A percentile compares a stretch with the other conserved stretches of the same genome.
phyloP scores from a whole-genome alignment of 306 rosid genomes.

The Quercus parvula region DNA sequence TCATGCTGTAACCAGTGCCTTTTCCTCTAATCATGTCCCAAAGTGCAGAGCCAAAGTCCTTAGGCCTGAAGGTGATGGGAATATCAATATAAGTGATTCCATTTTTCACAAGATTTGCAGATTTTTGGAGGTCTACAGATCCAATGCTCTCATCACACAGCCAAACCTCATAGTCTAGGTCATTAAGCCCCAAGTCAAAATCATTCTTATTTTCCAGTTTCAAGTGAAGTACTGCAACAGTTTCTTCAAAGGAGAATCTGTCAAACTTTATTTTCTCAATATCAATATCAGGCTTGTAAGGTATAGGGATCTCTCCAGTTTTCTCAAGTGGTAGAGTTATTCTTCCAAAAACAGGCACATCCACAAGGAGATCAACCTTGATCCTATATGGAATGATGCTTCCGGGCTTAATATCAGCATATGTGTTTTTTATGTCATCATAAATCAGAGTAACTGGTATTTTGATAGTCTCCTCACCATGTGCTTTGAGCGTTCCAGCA shows the following conservation, averaged over 20 bases:
- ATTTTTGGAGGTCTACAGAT: conserved; percentile 58
- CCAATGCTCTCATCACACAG: conserved; percentile 77
- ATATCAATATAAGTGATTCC: conserved; percentile 56
- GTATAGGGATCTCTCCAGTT: conserved; percentile 91
- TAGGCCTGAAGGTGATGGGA: conserved; percentile 87
- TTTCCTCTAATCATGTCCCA: conserved; percentile 99
- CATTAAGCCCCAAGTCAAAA: conserved; percentile 76
- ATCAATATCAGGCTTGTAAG: conserved; percentile 92
- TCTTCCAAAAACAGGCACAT: conserved; percentile 86
- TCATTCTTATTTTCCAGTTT: conserved; percentile 94
- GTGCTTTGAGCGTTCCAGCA: conserved; percentile 85
- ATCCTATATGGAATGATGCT: conserved; percentile 75
- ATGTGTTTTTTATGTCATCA: conserved; percentile 79
- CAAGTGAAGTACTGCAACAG: conserved; percentile 77
- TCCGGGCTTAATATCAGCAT: conserved; percentile 70
- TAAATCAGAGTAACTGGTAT: conserved; percentile 67
- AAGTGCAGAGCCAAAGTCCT: conserved; percentile 89
- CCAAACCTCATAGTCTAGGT: conserved; percentile 83
- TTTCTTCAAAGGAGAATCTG: conserved; percentile 82
- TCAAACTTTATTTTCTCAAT: conserved; percentile 75
- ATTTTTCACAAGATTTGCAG: conserved; percentile 58
- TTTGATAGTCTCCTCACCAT: conserved; percentile 79
- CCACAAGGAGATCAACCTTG: conserved; percentile 81
- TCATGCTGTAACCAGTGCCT: conserved; percentile 81
- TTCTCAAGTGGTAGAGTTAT: conserved; percentile 84